Evolutionary conservation across 495 filamentous ascomycete species (phyloP), one percentile per base, ranked within the genome.

Genomic region (Aspergillus hancockii): DNA sequence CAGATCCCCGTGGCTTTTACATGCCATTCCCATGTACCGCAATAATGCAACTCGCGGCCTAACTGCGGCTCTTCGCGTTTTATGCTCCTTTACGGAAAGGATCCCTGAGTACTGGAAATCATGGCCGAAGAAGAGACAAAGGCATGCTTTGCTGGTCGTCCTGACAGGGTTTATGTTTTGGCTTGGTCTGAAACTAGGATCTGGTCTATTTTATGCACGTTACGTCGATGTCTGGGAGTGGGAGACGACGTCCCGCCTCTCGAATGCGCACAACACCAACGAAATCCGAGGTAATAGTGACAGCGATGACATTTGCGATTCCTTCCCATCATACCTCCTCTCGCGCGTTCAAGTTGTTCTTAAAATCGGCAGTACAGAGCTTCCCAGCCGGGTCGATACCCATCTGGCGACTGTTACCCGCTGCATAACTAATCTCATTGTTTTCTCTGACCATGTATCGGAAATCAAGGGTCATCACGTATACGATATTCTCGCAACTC

Each of bases 371-470:
- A 66, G 69, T 36, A 68, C 70, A 34, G 74, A 76, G 53, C 43
- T 60, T 16, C 34, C 59, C 12, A 61, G 66, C 4, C 67, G 69
- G 54, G 25, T 70, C 49, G 58, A 68, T 23, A 65, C 74, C 19
- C 73, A 75, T 38, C 53, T 76, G 53, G 49, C 63, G 13, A 72
- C 68, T 16, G 69, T 74, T 21, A 73, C 74, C 7, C 67, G 63
- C 40, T 79, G 74, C 47, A 73, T 79, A 21, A 57, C 67, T 13
- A 79, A 81, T 40, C 57, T 77, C 10, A 58, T 80, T 19, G 60
- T 81, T 49, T 67, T 79, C 19, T 79, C 77, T 8, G 77, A 81
- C 57, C 71, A 67, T 32, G 71, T 69, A 21, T 63, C 68, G n/a
- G 63, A 71, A 49, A 52, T 79, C 25, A 66, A 72, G 32, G 65